Conservation (phyloP, 2,329 filamentous ascomycete species). For the Neoascochyta sp. region DNA sequence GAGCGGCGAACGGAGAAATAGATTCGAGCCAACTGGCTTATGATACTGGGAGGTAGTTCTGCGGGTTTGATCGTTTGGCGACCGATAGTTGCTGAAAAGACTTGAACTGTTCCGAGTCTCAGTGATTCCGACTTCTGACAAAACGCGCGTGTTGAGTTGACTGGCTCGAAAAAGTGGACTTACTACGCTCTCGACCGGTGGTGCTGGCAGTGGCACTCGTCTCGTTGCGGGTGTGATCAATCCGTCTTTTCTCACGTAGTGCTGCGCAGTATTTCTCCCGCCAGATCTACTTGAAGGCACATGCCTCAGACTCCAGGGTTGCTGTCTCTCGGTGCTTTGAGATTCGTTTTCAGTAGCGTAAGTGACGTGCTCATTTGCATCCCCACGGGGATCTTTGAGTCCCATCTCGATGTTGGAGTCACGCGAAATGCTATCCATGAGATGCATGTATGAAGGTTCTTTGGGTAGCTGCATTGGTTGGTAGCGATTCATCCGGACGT, state of each 20-base stretch:
- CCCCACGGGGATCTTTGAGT: constrained; percentile 26
- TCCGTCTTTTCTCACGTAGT: too few species aligned
- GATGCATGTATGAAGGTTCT: constrained; percentile 28
- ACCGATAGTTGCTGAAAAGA: constrained; percentile 28
- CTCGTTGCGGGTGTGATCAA: constrained; percentile 14
- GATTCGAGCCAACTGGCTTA: constrained; percentile 31
- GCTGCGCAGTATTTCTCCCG: too few species aligned
- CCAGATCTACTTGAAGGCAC: too few species aligned
- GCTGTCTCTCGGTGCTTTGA: too few species aligned
- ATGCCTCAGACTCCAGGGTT: too few species aligned
- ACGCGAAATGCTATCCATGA: constrained; percentile 28
- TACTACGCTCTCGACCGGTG: constrained; percentile 30
- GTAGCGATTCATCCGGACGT: background rate
- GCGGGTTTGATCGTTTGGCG: constrained; percentile 12
- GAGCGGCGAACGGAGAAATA: constrained; percentile 35
- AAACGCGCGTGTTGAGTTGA: constrained; percentile 11
- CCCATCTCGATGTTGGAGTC: constrained; percentile 22
- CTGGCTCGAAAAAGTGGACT: constrained; percentile 41
- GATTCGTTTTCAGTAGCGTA: too few species aligned
- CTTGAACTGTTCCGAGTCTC: constrained; percentile 26
- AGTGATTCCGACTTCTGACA: constrained; percentile 16
- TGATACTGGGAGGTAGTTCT: constrained; percentile 9
- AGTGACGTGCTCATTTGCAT: too few species aligned
- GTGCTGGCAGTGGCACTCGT: constrained; percentile 10
- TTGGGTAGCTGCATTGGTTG: constrained; percentile 12